phyloP scores from a whole-genome alignment of 2,329 filamentous ascomycete species.

The Beauveria asiatica region DNA sequence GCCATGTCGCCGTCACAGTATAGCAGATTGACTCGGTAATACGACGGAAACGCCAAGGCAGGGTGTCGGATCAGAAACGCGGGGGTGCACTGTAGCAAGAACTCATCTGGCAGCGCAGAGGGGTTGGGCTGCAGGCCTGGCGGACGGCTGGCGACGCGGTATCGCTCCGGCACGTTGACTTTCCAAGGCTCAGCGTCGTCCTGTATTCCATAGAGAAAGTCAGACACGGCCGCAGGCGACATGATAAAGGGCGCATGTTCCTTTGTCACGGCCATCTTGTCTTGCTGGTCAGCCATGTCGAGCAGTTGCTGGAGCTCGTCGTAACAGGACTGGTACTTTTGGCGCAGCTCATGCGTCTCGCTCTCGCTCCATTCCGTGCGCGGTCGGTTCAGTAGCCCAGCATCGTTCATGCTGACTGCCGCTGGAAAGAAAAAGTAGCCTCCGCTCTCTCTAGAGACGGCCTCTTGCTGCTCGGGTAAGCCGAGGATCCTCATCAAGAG shows the following conservation, averaged over 20 bases:
- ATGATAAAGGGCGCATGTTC: background rate
- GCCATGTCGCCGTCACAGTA: background rate
- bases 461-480: background rate
- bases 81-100: conserved; percentile 24
- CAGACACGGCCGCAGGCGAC: background rate
- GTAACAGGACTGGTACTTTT: background rate
- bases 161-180: background rate
- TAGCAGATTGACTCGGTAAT: conserved; percentile 6
- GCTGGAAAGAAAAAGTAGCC: background rate
- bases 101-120: conserved; percentile 27
- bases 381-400: background rate
- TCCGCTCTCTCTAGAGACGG: background rate
- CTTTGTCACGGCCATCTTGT: background rate
- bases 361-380: background rate
- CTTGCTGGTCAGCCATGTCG: background rate
- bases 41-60: conserved; percentile 28
- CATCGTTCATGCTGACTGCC: background rate
- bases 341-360: background rate
- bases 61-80: conserved; percentile 31
- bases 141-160: background rate
- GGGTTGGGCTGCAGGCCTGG: conserved; percentile 15
- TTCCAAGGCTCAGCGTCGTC: background rate
- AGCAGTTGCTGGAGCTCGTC: background rate
- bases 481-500: background rate
- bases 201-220: background rate